Conservation (phyloP, 73 alveolate genomes). For the Tetrahymena thermophila region DNA sequence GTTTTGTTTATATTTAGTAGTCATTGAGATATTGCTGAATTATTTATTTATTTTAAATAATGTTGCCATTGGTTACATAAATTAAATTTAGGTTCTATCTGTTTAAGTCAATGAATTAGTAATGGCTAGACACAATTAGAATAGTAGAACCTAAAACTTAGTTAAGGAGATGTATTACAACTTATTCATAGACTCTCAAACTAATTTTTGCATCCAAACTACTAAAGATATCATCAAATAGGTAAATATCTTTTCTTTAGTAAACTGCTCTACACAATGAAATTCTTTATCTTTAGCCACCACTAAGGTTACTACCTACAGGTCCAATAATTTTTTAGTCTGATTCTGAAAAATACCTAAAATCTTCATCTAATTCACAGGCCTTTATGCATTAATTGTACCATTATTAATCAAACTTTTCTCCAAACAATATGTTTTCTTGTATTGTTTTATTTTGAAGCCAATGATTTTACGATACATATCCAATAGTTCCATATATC, state of each 20-base stretch:
- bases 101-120: neutral
- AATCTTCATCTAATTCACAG: constrained; percentile 53
- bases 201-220: constrained; percentile 9
- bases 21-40: neutral
- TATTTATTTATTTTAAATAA: neutral
- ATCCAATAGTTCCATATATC: constrained; percentile 42
- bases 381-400: constrained; percentile 43
- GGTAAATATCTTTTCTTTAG: constrained; percentile 22
- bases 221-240: constrained; percentile 49
- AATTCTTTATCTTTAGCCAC: constrained; percentile 71
- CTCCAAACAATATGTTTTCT: constrained; percentile 61
- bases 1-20: neutral
- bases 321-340: constrained; percentile 67
- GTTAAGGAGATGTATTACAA: neutral
- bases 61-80: neutral
- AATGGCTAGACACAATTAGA: neutral
- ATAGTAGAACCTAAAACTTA: neutral
- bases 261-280: constrained; percentile 68
- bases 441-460: constrained; percentile 52
- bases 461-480: constrained; percentile 60
- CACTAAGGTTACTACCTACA: constrained; percentile 67
- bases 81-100: neutral
- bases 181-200: neutral
- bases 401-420: constrained; percentile 23
- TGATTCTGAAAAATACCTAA: constrained; percentile 47